Evolutionary conservation across 2,329 filamentous ascomycete species (phyloP), one percentile per base, ranked within the genome.

Genomic region (Furcasterigmium furcatum): DNA sequence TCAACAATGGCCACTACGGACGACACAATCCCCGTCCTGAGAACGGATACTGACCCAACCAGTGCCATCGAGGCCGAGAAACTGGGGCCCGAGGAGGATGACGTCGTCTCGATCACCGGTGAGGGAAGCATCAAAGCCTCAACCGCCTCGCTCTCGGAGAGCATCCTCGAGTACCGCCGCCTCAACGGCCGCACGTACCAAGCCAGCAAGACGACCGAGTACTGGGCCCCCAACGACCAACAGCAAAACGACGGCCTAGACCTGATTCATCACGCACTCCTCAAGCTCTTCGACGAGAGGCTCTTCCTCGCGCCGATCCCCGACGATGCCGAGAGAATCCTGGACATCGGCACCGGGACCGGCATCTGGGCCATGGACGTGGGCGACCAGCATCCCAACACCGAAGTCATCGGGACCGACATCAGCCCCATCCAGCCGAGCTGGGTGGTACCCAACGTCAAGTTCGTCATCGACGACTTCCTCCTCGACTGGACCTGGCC

Each of bases 401-500:
- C 45, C 44, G 41, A 47, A 48, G 56, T 58, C 27, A 49, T 52
- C 22, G 60, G 61, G 12, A 55, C 61, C 19, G 65, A 67, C 44
- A 42, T 67, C 3, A 58, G 56, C 9, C 62, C 63, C 2, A 64
- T 67, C 18, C 64, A 67, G 30, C 64, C 64, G 4, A 34, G 41
- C 5, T 76, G 76, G 64, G 72, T 83, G 1, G 77, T 79, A 3
- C 66, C 70, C 41, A 84, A 84, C 50, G 74, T 81, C 30, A 71
- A 76, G 49, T 84, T 83, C 50, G 67, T 80, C 45, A 71, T 84
- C 40, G 80, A 84, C 57, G 78, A 84, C 54, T 73, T 74, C 24
- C 75, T 77, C 52, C 67, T 54, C 8, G 61, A 60, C 0, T 67
- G 63, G 62, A 79, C 60, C 65, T 76, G 61, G 25, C 68, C 71